phyloP scores from a whole-genome alignment of 495 filamentous ascomycete species.

The Trichoderma reesei region DNA sequence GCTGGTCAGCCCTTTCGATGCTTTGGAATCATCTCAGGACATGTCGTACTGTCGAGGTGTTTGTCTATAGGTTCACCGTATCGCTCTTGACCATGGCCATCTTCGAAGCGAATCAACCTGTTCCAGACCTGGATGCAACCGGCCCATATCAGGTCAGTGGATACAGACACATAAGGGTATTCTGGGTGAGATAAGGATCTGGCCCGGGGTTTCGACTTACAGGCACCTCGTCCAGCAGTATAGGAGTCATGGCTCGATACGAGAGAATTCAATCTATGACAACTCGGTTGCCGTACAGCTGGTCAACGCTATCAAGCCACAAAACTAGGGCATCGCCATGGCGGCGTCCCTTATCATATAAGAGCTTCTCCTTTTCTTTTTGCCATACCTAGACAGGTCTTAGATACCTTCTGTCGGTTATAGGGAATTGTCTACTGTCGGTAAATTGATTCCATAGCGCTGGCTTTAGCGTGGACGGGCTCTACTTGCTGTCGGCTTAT shows the following conservation, averaged over 20 bases:
- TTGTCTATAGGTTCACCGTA: background rate
- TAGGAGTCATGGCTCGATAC: background rate
- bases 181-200: background rate
- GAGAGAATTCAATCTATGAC: background rate
- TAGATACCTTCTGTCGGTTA: background rate
- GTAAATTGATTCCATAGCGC: background rate
- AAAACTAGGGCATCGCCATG: background rate
- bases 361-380: background rate
- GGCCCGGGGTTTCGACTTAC: background rate
- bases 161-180: no score
- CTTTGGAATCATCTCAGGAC: background rate
- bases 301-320: background rate
- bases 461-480: background rate
- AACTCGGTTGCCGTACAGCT: background rate
- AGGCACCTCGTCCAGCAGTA: background rate
- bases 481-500: background rate
- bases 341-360: constrained; percentile 4
- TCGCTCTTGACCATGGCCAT: background rate
- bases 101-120: constrained; percentile 2
- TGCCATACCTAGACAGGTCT: background rate
- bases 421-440: background rate
- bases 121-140: background rate
- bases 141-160: background rate
- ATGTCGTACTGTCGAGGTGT: background rate
- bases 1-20: background rate